Conservation (phyloP, 2,329 filamentous ascomycete species). For the Colletotrichum sp. region DNA sequence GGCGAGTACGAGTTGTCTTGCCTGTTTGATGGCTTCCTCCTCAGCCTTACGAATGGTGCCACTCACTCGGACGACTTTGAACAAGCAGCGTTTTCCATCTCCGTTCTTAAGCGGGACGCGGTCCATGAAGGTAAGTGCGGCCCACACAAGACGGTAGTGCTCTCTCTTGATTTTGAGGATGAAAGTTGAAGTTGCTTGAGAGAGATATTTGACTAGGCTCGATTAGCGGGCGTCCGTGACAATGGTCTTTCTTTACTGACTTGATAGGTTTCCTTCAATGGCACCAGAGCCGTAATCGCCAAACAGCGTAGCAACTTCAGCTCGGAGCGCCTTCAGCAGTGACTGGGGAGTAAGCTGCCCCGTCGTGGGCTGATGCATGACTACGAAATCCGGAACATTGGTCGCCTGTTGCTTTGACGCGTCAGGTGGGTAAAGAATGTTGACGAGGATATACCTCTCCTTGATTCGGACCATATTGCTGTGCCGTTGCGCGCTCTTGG, state of each 20-base stretch:
- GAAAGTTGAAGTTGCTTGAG: conserved; percentile 89
- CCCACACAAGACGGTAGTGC: conserved; percentile 89
- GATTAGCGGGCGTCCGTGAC: background rate
- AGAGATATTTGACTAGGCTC: conserved; percentile 84
- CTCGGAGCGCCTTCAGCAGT: conserved; percentile 72
- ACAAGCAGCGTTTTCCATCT: conserved; percentile 71
- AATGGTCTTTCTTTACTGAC: conserved; percentile 45
- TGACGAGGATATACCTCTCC: conserved; percentile 92
- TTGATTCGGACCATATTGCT: conserved; percentile 89
- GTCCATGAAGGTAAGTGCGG: conserved; percentile 82
- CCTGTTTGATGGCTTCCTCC: conserved; percentile 83
- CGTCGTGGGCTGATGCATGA: conserved; percentile 80
- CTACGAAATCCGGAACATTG: conserved; percentile 64
- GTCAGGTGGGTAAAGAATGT: conserved; percentile 83
- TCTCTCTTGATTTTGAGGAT: conserved; percentile 85
- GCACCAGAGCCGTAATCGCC: conserved; percentile 89
- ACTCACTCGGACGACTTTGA: conserved; percentile 85
- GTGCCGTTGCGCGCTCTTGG: background rate
- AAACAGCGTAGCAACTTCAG: conserved; percentile 75
- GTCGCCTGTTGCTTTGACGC: conserved; percentile 35
- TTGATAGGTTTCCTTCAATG: conserved; percentile 70
- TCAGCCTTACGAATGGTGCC: conserved; percentile 94
- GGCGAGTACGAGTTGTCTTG: conserved; percentile 73
- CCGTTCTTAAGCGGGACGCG: conserved; percentile 60
- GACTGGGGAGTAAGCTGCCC: conserved; percentile 70